Base-by-base conservation (phyloP, 768 basidiomycete genomes). In the Mycena crocata region DNA sequence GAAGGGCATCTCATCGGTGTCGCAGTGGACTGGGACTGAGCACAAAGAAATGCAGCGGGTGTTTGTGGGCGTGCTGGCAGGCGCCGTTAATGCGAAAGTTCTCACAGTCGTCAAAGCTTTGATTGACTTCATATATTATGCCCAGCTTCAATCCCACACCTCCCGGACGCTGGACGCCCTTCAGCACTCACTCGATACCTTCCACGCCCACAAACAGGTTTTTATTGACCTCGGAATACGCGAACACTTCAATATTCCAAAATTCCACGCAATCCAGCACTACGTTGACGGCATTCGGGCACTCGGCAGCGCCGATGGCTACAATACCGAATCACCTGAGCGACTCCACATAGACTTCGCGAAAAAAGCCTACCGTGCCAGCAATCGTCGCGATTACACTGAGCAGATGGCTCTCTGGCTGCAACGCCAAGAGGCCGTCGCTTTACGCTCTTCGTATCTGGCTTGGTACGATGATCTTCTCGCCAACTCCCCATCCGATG, bases 381-480 rank as follows among this genome's bases (percentile, higher is more conserved):
- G 45, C 23, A 46, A 46, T 24, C 13, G 45, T 12, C 45, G 45
- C 17, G 45, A 72, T 24, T 71, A 64, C 50, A 28, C 54, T 21
- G 42, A 62, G 37, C 80, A 80, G 57, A 82, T 82, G 81, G 69
- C 72, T 0, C 39, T 23, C 2, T 78, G 75, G 74, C 68, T 82
- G 0, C 48, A 66, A 13, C 64, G 73, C 9, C 75, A 75, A 24
- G 80, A 81, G 37, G 71, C 74, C 1, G 59, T 80, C 19, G 17
- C 57, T 21, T 46, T 54, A 5, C 69, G 62, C 17, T 12, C 46
- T 3, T n/a, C 56, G 4, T 80, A 71, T 44, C 56, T 80, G 45
- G 45, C 12, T 24, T 46, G 45, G 45, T 24, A 6, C 23, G 45
- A 46, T 24, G 23, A 46, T 9, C 45, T 24, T 21, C 45, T 46